Evolutionary conservation across 2,329 filamentous ascomycete species (phyloP), one percentile per base, ranked within the genome.

Genomic region (Talaromyces sp.): DNA sequence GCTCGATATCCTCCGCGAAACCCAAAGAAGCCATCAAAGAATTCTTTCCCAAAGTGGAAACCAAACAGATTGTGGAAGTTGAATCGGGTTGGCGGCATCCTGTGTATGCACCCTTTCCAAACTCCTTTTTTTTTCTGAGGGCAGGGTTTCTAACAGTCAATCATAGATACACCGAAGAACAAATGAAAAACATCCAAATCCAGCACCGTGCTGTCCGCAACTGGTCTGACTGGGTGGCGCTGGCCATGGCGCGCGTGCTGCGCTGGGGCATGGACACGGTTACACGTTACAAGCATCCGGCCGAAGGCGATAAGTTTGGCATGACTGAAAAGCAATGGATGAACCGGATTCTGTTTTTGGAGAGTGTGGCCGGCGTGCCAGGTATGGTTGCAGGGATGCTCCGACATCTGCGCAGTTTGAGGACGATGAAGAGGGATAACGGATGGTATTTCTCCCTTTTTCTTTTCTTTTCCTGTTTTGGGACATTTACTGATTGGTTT

Each of bases 311-410:
- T 77, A 87, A 72, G 69, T 96, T 84, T 68, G 73, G 74, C 35
- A 90, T 90, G 81, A 94, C 85, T 0, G 92, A 96, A 72, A 80
- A 87, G 5, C 94, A 97, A 77, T 99, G 94, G 88, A 81, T 97
- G 67, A 85, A 90, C 54, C 85, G 93, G 7, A 93, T 96, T 70
- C 84, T 99, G 66, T 99, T 99, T 75, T 83, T 99, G 35, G 94
- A 99, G 75, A 92, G 88, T 54, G 91, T 99, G 43, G 94, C 94
- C 12, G 94, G 92, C 35, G 94, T 97, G 0, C 94, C 94, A 0
- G 94, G 94, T 8, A 97, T 97, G 91, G 93, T 97, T 0, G 94
- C 89, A 0, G 94, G 92, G 24, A 97, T 96, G 90, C 81, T 97
- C 17, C 83, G 94, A 35, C 94, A 99, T 76, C 81, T 97, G 41